Base-by-base conservation (phyloP, 352 stramenopile genomes). In the Pythium dissimile region DNA sequence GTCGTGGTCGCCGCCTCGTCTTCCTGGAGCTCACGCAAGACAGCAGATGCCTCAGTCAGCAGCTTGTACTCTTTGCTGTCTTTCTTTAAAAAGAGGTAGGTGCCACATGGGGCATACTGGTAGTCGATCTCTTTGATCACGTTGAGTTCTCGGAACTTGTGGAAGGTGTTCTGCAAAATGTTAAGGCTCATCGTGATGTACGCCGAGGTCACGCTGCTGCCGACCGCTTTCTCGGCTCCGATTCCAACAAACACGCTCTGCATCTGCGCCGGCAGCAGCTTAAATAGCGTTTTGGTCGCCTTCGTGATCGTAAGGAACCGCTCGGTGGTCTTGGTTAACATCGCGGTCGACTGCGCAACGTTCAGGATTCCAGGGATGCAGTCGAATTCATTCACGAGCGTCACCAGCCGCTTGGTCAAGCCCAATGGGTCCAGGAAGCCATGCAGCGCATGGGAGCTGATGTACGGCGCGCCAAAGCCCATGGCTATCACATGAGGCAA, bases 301-400 rank as follows among this genome's bases (percentile, higher is more conserved):
- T 90, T 90, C 18, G 78, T 83, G 60, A 95, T 90, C 18, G 84
- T 87, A 26, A 92, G 38, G 50, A 93, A 75, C 6, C 80, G 79
- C 34, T 90, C 80, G 1, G 83, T 89, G 2, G 84, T 94, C 58
- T 91, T 95, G 1, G 81, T 74, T 21, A 91, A 27, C 69, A 92
- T 80, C 4, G 84, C 73, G 0, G 85, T 71, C 18, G 82, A 87
- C 46, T 95, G 83, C 0, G 84, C 83, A 10, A 93, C 71, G 51
- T 95, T 92, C 24, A 93, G 61, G 54, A 95, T 87, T 23, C 80
- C 82, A 3, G 85, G 85, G 46, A 95, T 92, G 63, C 84, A 95
- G 58, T 95, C 85, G 50, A 85, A 80, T 57, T 95, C 84, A 56
- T 95, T 93, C 18, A 95, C 85, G 44, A 95, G 77, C 28, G 82